Percentiles rank a stretch among this genome's conserved stretches.
phyloP scores from a whole-genome alignment of 2,329 filamentous ascomycete genomes.

The Sporothrix luriei region DNA sequence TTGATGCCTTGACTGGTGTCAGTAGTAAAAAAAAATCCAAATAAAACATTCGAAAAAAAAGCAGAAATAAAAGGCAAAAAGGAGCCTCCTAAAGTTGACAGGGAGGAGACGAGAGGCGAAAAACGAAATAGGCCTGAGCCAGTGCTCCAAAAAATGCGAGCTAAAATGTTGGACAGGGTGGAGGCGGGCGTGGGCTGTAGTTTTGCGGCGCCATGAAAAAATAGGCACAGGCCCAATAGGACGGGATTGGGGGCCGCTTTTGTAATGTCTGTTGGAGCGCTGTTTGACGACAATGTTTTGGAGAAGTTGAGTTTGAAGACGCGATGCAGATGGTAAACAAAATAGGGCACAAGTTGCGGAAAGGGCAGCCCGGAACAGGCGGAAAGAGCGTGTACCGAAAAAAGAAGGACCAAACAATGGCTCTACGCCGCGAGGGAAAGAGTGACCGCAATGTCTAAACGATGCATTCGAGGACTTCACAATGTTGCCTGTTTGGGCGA shows the following conservation, averaged over 20 bases:
- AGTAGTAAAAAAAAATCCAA: constrained; percentile 20
- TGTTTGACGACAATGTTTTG: not conserved
- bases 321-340: not conserved
- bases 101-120: constrained; percentile 13
- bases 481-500: constrained; percentile 12
- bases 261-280: not conserved
- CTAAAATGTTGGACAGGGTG: constrained; percentile 20
- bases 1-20: constrained; percentile 26
- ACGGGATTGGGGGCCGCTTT: constrained; percentile 26
- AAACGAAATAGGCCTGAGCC: constrained; percentile 2
- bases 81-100: constrained; percentile 10
- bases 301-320: constrained; percentile 12
- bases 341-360: not conserved
- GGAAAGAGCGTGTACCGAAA: constrained; percentile 8
- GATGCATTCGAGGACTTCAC: not conserved
- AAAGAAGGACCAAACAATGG: constrained; percentile 20
- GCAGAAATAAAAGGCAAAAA: constrained; percentile 5
- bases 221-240: not conserved
- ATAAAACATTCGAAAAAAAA: not conserved
- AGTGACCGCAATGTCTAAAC: not conserved
- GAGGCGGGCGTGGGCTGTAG: constrained; percentile 10
- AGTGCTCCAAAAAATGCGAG: constrained; percentile 10
- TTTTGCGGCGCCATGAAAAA: not conserved
- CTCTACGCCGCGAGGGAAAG: constrained; percentile 5
- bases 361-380: not conserved